Conservation (phyloP, 2,329 filamentous ascomycete genomes). For the Magnaporthiopsis incrustans region DNA sequence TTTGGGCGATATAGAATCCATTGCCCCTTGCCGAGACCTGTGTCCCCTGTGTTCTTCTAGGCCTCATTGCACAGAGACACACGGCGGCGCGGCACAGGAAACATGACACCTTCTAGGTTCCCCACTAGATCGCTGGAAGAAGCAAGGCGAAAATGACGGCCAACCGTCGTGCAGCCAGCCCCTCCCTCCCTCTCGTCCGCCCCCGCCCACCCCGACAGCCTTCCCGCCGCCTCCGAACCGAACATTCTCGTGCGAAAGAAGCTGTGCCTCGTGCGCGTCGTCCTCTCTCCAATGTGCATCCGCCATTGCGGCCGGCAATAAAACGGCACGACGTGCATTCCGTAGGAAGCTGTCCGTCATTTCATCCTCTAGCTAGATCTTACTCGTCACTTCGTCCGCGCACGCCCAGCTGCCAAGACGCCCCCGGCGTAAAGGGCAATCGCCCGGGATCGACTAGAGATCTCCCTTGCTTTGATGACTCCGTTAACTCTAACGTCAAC, state of each 20-base stretch:
- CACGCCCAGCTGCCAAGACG: not conserved
- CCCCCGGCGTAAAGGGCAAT: not conserved
- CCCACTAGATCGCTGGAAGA: not conserved
- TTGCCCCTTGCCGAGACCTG: not conserved
- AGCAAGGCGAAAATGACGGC: not conserved
- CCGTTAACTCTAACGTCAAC: not conserved
- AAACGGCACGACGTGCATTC: not conserved
- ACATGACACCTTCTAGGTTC: too few species aligned
- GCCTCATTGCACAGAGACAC: not conserved
- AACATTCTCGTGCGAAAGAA: too few species aligned
- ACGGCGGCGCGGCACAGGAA: not conserved
- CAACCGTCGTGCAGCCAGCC: not conserved
- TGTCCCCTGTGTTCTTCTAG: not conserved
- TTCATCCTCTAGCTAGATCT: not conserved
- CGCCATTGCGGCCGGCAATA: not conserved
- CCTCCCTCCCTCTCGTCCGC: too few species aligned
- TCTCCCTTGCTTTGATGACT: not conserved
- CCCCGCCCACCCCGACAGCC: too few species aligned
- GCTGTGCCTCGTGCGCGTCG: too few species aligned
- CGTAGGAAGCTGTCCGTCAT: not conserved
- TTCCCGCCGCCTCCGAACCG: too few species aligned
- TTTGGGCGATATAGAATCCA: too few species aligned
- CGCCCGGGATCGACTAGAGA: not conserved
- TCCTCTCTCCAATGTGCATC: not conserved
- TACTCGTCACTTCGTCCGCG: not conserved